Conservation (phyloP, 768 basidiomycete species). For the Suillus plorans region DNA sequence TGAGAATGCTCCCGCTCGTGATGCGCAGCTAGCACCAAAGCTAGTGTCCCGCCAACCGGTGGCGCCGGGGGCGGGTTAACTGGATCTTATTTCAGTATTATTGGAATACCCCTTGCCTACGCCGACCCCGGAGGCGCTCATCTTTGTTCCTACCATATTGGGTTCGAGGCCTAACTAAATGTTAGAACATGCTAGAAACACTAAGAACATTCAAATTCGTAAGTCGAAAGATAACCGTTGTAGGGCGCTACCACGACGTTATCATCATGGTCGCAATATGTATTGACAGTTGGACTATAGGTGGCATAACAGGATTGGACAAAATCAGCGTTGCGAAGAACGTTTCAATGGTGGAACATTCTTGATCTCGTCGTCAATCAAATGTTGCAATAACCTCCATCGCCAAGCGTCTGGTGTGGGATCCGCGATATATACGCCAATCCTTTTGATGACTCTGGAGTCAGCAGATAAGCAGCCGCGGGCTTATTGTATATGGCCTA, state of each 20-base stretch:
- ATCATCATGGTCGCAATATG: not conserved
- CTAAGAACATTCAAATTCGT: not conserved
- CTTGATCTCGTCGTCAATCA: not conserved
- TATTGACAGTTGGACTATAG: not conserved
- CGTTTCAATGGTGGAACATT: not conserved
- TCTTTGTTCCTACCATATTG: not conserved
- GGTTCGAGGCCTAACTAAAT: not conserved
- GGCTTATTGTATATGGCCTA: no score
- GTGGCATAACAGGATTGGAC: not conserved
- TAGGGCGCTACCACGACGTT: no score
- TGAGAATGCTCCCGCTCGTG: not conserved
- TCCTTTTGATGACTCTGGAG: no score
- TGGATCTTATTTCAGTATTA: no score
- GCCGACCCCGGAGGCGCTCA: not conserved
- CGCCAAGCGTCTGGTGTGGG: not conserved
- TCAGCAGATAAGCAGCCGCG: not conserved
- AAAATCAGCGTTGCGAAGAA: not conserved
- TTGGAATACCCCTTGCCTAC: not conserved
- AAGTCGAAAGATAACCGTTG: no score
- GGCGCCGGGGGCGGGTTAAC: not conserved
- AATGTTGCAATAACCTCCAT: not conserved
- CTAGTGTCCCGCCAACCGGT: constrained; percentile 3
- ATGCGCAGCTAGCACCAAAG: not conserved
- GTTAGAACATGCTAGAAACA: no score
- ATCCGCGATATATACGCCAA: not conserved